Evolutionary conservation across 75 land plant genomes (phyloP).

Genomic region (Chamaecyparis obtusa): DNA sequence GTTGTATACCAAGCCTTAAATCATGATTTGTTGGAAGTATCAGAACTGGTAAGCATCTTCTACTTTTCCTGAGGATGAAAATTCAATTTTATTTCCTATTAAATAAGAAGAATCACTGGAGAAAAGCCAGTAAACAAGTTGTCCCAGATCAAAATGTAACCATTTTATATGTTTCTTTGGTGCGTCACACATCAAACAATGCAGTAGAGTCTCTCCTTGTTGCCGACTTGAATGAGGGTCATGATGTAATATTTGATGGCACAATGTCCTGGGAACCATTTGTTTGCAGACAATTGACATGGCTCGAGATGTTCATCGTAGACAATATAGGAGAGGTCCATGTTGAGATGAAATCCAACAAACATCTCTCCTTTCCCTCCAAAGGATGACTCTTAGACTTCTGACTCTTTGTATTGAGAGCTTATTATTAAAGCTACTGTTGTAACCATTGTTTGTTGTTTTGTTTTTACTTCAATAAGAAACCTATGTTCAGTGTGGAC

Average conservation of each 20-base stretch:
- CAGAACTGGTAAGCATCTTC: too few species aligned
- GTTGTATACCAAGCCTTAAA: too few species aligned
- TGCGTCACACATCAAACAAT: conserved; percentile 78
- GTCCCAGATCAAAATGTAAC: not conserved
- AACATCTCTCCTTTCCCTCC: too few species aligned
- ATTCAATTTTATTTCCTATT: not conserved
- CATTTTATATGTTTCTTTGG: conserved; percentile 27
- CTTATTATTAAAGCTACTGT: too few species aligned
- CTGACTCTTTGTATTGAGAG: too few species aligned
- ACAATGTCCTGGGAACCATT: conserved; percentile 89
- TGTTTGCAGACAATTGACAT: conserved; percentile 81
- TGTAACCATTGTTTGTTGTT: too few species aligned
- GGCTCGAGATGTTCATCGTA: conserved; percentile 69
- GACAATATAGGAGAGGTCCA: conserved; percentile 72
- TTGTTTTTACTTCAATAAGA: too few species aligned
- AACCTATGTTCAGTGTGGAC: too few species aligned
- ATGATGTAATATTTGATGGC: conserved; percentile 90
- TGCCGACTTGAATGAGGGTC: conserved; percentile 81
- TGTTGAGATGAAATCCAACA: too few species aligned
- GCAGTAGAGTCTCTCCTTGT: conserved; percentile 90
- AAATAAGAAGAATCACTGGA: not conserved
- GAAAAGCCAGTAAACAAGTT: not conserved
- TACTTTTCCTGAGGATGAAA: not conserved
- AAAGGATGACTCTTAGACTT: too few species aligned
- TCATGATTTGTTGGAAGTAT: too few species aligned